phyloP scores from a whole-genome alignment of 202 grass and related monocot species.

The Eragrostis tef region DNA sequence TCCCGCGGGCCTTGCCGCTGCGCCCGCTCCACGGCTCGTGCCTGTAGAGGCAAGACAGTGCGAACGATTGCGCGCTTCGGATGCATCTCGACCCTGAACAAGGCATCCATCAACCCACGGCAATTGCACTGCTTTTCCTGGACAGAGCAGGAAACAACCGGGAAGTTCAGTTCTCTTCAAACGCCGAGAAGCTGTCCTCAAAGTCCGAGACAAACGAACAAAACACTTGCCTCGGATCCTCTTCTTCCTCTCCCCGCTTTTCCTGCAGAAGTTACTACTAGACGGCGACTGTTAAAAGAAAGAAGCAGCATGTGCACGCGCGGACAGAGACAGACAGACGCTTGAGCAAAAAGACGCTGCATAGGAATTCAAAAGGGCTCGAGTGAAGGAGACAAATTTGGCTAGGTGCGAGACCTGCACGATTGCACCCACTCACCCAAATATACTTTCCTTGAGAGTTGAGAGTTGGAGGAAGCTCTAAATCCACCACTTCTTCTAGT shows the following conservation, averaged over 20 bases:
- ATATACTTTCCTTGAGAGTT: not conserved
- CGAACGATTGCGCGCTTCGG: no score
- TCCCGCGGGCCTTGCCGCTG: no score
- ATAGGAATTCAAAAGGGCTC: not conserved
- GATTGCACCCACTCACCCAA: not conserved
- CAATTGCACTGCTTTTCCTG: no score
- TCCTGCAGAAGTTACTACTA: not conserved
- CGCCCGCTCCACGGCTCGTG: no score
- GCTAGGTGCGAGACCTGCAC: not conserved
- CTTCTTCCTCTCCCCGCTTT: not conserved
- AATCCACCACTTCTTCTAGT: not conserved
- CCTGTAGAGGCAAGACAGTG: no score
- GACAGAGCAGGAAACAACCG: no score
- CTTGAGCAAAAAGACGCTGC: not conserved
- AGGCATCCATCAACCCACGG: no score
- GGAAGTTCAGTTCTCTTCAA: no score
- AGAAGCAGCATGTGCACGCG: constrained; percentile 17
- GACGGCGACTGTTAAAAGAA: not conserved
- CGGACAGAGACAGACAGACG: not conserved
- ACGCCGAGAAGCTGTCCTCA: not conserved
- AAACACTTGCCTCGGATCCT: constrained; percentile 42
- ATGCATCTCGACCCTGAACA: no score
- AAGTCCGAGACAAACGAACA: not conserved
- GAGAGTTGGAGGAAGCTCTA: not conserved
- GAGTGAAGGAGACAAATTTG: constrained; percentile 29